Evolutionary conservation across 805 yeast genomes (phyloP).

Genomic region (Candida glaebosa): DNA sequence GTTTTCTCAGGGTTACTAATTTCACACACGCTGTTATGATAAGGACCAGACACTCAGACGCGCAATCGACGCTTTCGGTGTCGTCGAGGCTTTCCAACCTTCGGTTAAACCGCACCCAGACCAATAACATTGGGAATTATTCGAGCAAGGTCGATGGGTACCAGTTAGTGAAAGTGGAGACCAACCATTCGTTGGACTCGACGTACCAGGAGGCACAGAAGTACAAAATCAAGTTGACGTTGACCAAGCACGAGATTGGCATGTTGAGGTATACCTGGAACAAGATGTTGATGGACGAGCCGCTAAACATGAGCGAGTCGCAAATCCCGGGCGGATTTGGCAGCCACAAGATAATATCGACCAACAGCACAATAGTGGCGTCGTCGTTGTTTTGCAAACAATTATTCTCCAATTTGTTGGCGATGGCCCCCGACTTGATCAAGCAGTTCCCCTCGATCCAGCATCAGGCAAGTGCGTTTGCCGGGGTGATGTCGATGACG

Average conservation of each 20-base stretch:
- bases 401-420: slow-evolving; percentile 64
- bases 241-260: slow-evolving; percentile 39
- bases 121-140: neutral
- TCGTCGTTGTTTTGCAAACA: slow-evolving; percentile 69
- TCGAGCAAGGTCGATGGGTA: slow-evolving; percentile 9
- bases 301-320: slow-evolving; percentile 9
- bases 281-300: slow-evolving; percentile 38
- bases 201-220: slow-evolving; percentile 6
- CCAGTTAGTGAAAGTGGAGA: slow-evolving; percentile 13
- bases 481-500: slow-evolving; percentile 71
- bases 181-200: slow-evolving; percentile 12
- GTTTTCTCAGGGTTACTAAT: too few relatives aligned
- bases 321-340: slow-evolving; percentile 33
- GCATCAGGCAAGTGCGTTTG: slow-evolving; percentile 78
- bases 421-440: slow-evolving; percentile 59
- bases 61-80: neutral
- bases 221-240: slow-evolving; percentile 18
- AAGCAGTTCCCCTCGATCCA: slow-evolving; percentile 67
- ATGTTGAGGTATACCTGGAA: slow-evolving; percentile 47
- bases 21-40: too few relatives aligned
- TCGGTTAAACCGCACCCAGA: neutral
- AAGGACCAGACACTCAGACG: neutral
- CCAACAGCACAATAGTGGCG: slow-evolving; percentile 22
- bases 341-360: neutral
- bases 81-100: neutral